Evolutionary conservation across 805 yeast species (phyloP), one percentile per base, ranked within the genome.

Genomic region (Trichomonascus vanleenenianus): DNA sequence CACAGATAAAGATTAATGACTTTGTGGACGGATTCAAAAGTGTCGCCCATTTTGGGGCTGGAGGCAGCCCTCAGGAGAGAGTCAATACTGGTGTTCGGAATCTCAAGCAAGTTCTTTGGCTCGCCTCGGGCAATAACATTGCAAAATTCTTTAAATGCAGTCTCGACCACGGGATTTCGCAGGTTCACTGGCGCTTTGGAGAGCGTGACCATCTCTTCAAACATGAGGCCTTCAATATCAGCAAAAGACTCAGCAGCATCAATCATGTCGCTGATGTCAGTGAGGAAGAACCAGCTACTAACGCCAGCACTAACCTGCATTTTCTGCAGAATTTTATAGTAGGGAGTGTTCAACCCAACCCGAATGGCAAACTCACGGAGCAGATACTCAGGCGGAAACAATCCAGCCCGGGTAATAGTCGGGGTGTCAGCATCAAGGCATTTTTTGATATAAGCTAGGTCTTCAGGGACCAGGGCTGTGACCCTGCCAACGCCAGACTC

Each of bases 301-400:
- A 57, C 50, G 11, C 54, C 49, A 43, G 74, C 74, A 30, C 37
- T 18, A 3, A 31, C 38, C 25, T 72, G 73, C 51, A 84, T 75
- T 19, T 71, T 68, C 15, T 65, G 55, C 38, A 82, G 67, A 38
- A 83, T 67, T 3, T 67, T 61, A 22, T 65, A 61, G 18, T 79
- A 64, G 1, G 72, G 65, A 1, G 76, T 70, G 2, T 71, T 66
- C 2, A 72, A 65, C 2, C 84, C 76, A 52, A 80, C 78, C 55
- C 77, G 75, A 8, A 83, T 72, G 55, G 83, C 75, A 54, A 81
- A 79, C 41, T 73, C 74, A 2, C 76, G 72, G 76, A 93, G 78
- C n/a, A 85, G 65, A 18, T 74, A 73, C 49, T 76, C 80, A 1
- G 88, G 79, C 1, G 97, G 96, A 83, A 89, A 83, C n/a, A 85